Percentiles rank a stretch among this genome's conserved stretches.
Evolutionary conservation across 169 alveolate genomes (phyloP).

Genomic region (Eimeria praecox): DNA sequence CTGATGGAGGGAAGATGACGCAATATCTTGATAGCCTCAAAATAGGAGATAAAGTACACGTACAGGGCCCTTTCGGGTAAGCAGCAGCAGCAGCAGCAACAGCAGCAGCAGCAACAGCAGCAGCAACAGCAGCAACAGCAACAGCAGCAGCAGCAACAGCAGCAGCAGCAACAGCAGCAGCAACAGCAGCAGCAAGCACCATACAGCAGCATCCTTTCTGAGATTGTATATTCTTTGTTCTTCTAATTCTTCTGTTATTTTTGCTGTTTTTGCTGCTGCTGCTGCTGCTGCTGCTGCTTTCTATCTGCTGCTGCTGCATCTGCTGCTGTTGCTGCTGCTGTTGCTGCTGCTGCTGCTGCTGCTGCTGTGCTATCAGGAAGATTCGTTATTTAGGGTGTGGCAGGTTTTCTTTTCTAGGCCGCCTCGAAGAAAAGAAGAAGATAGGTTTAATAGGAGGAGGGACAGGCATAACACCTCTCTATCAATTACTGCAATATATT

Average conservation of each 20-base stretch:
- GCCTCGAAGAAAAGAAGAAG: conserved; percentile 53
- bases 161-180: not conserved
- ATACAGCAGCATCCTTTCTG: no score
- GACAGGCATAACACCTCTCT: conserved; percentile 90
- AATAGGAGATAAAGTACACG: conserved; percentile 86
- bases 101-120: no score
- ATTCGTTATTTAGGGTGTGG: conserved; percentile 83
- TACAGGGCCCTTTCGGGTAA: conserved; percentile 89
- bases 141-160: not conserved
- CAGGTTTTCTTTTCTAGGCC: conserved; percentile 41
- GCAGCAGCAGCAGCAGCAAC: not conserved
- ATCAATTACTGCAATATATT: conserved; percentile 84
- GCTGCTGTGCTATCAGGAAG: conserved; percentile 59
- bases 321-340: not conserved
- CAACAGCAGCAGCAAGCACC: no score
- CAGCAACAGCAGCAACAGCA: not conserved
- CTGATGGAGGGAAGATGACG: conserved; percentile 92
- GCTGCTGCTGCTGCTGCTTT: not conserved
- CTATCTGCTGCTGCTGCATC: no score
- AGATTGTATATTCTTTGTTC: not conserved
- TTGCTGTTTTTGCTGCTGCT: conserved; percentile 1
- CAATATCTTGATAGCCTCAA: conserved; percentile 85
- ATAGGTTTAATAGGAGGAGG: conserved; percentile 91
- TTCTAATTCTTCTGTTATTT: not conserved
- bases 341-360: no score